A percentile compares a stretch with the other conserved stretches of the same genome.
phyloP scores from a whole-genome alignment of 305 asterid species.

The Fraxinus latifolia region DNA sequence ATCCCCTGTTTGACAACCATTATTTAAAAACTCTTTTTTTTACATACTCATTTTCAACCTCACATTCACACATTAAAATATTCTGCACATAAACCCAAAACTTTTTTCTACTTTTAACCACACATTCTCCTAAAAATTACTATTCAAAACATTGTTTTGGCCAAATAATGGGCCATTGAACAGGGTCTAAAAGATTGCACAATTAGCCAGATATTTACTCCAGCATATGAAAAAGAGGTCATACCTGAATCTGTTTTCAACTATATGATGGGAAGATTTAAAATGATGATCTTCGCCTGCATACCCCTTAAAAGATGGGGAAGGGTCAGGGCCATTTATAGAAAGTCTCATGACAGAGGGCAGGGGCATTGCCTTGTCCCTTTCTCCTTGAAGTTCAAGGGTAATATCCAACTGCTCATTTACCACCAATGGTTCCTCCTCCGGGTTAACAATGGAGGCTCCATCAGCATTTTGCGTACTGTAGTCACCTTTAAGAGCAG shows the following conservation, averaged over 20 bases:
- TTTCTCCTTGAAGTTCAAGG: constrained; percentile 52
- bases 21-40: no score
- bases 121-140: neutral
- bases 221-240: neutral
- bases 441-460: constrained; percentile 28
- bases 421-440: constrained; percentile 37
- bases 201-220: neutral
- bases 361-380: constrained; percentile 34
- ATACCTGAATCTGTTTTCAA: constrained; percentile 69
- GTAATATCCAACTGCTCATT: constrained; percentile 62
- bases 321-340: constrained; percentile 47
- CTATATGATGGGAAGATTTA: constrained; percentile 42
- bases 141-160: neutral
- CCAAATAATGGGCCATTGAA: neutral
- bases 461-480: constrained; percentile 31
- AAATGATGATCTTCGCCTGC: constrained; percentile 36
- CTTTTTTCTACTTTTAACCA: neutral
- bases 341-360: constrained; percentile 58
- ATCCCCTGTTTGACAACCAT: neutral
- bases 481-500: constrained; percentile 48
- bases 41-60: neutral
- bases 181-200: neutral
- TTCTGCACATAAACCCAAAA: neutral
- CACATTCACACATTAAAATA: neutral
- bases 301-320: constrained; percentile 32